A percentile compares a stretch with the other conserved stretches of the same genome.
Conservation (phyloP, 495 filamentous ascomycete species). For the Aspergillus hancockii region DNA sequence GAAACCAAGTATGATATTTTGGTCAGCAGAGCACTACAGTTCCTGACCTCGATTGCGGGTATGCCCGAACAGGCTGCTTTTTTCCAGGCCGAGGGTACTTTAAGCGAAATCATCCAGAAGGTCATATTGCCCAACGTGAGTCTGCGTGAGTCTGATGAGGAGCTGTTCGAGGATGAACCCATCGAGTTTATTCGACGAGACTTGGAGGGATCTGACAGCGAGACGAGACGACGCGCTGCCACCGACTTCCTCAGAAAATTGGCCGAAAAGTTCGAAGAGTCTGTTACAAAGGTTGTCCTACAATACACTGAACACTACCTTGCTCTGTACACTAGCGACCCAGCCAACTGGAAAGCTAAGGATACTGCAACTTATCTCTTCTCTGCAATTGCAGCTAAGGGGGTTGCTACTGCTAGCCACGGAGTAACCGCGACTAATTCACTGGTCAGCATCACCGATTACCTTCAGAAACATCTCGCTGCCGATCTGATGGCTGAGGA, state of each 20-base stretch:
- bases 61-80: conserved; percentile 73
- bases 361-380: conserved; percentile 96
- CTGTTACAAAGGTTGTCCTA: conserved; percentile 79
- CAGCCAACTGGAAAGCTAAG: conserved; percentile 90
- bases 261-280: conserved; percentile 79
- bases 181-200: conserved; percentile 98
- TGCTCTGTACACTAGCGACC: conserved; percentile 64
- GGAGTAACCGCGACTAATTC: conserved; percentile 88
- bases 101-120: conserved; percentile 87
- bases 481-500: conserved; percentile 70
- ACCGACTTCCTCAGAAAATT: conserved; percentile 90
- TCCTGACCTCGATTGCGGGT: conserved; percentile 84
- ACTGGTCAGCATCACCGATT: conserved; percentile 82
- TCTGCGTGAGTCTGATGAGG: conserved; percentile 87
- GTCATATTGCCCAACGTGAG: conserved; percentile 92
- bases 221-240: conserved; percentile 85
- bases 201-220: conserved; percentile 92
- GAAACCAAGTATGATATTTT: conserved; percentile 93
- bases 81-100: conserved; percentile 77
- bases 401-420: conserved; percentile 75
- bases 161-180: conserved; percentile 96
- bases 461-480: conserved; percentile 88
- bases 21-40: conserved; percentile 91
- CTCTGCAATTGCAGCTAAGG: conserved; percentile 90
- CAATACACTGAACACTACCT: conserved; percentile 81